These are phyloP conservation scores for Syncephalastrum racemosum DNA, from an alignment of 371 early-diverging fungal genomes.

Conservation along the genomic window DNA sequence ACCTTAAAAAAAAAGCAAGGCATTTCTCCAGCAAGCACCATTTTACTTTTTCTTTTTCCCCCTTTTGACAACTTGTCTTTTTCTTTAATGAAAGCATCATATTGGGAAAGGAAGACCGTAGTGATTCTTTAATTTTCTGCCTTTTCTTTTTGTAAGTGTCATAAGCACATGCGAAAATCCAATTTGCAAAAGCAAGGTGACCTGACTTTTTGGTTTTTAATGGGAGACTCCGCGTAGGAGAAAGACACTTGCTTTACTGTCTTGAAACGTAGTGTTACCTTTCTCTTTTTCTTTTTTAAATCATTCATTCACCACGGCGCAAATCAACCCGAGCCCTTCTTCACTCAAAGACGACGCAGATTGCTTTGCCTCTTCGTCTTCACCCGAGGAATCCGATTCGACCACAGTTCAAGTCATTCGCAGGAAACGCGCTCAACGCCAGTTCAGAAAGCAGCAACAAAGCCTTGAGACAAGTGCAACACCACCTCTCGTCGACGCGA, in stretches of 20 bases:
- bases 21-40: too few species aligned
- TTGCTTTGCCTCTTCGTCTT: slow-evolving; percentile 45
- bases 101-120: too few species aligned
- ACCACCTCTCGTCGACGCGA: slow-evolving; percentile 1
- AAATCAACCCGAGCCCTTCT: not conserved
- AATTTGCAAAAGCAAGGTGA: too few species aligned
- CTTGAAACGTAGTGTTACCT: too few species aligned
- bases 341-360: slow-evolving; percentile 13
- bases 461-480: not conserved
- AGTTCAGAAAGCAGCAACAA: not conserved
- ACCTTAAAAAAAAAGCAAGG: too few species aligned
- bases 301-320: not conserved
- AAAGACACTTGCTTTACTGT: too few species aligned
- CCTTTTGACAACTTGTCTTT: not conserved
- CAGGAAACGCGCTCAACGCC: slow-evolving; percentile 24
- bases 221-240: not conserved
- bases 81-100: not conserved
- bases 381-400: slow-evolving; percentile 30
- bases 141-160: too few species aligned
- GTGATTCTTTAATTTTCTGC: too few species aligned
- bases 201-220: not conserved
- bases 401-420: slow-evolving; percentile 34
- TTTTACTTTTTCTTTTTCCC: not conserved
- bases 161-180: too few species aligned
- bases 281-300: not conserved